A percentile compares a stretch with the other conserved stretches of the same genome.
Evolutionary conservation across 164 flowering plant genomes (phyloP).

Genomic region (Buxus sempervirens): DNA sequence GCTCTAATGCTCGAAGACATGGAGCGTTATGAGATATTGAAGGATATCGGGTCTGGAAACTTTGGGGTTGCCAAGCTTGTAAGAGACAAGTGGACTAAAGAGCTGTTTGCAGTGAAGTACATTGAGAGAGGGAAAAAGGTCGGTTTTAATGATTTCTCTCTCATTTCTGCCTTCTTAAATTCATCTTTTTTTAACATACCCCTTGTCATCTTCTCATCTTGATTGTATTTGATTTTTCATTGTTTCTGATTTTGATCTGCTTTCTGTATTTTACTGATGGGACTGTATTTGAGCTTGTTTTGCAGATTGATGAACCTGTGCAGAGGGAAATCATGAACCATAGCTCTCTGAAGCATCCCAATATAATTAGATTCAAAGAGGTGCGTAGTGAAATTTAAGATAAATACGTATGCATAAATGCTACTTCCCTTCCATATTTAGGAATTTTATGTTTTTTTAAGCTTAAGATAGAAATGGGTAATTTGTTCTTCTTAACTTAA

Average conservation of each 20-base stretch:
- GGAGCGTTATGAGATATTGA: constrained; percentile 65
- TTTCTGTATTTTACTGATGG: not conserved
- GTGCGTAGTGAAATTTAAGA: constrained; percentile 23
- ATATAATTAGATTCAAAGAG: constrained; percentile 76
- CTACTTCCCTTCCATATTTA: not conserved
- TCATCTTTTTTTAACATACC: not conserved
- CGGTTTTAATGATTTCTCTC: constrained; percentile 3
- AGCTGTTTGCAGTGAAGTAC: constrained; percentile 62
- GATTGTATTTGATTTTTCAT: not conserved
- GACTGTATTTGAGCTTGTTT: not conserved
- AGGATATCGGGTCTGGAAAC: constrained; percentile 71
- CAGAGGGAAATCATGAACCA: constrained; percentile 84
- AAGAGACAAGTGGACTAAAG: constrained; percentile 46
- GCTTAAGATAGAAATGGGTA: too few species aligned
- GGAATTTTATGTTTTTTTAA: too few species aligned
- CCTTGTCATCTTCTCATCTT: not conserved
- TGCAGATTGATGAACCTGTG: constrained; percentile 81
- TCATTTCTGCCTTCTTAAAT: not conserved
- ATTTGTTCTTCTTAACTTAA: too few species aligned
- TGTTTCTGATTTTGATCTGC: not conserved
- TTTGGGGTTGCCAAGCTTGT: constrained; percentile 75
- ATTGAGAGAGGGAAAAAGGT: constrained; percentile 81
- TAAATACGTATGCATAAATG: not conserved
- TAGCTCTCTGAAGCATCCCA: constrained; percentile 70
- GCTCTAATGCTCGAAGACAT: constrained; percentile 12